Evolutionary conservation across 106 monocot species (phyloP), one percentile per base, ranked within the genome.

Genomic region (Xerophyta viscosa): DNA sequence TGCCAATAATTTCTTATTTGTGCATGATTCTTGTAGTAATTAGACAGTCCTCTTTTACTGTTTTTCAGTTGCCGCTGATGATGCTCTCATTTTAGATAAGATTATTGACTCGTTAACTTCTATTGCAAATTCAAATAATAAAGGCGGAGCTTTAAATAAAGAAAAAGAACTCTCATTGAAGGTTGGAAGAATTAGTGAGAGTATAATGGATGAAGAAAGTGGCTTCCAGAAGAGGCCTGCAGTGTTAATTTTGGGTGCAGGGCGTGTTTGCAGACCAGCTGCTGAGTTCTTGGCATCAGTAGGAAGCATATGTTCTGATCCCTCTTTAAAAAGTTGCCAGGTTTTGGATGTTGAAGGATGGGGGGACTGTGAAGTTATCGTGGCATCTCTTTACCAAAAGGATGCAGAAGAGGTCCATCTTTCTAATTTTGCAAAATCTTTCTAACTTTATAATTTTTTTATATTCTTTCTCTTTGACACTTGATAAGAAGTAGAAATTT

Each of bases 211-310:
- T 7, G 41, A 13, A 31, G 23, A 33, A 49, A 27, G 48, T 56
- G 33, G 41, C 37, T 30, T 41, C 25, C 58, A 51, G 37, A 65
- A 53, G 50, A 72, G 57, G 45, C 61, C 72, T 39, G 57, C 62
- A 24, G 79, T 98, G 41, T 65, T 98, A 50, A 82, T 98, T 69
- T 63, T 98, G 8, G 96, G 96, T 61, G 96, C 96, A 37, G 96
- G 96, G 9, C 78, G 68, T 54, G 89, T 98, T 53, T 98, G 96
- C 51, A 69, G 66, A 56, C 85, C 96, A 50, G 89, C 96, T 59
- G 96, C 73, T 25, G 82, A 73, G 50, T 71, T 88, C 73, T 72
- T 98, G 42, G 72, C 82, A 56, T 82, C 85, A 37, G 27, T 24
- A 25, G 65, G 70, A 54, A 66, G 29, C 37, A 42, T 55, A 45